Base-by-base conservation (phyloP, 2,329 filamentous ascomycete genomes). In the Beauveria asiatica region DNA sequence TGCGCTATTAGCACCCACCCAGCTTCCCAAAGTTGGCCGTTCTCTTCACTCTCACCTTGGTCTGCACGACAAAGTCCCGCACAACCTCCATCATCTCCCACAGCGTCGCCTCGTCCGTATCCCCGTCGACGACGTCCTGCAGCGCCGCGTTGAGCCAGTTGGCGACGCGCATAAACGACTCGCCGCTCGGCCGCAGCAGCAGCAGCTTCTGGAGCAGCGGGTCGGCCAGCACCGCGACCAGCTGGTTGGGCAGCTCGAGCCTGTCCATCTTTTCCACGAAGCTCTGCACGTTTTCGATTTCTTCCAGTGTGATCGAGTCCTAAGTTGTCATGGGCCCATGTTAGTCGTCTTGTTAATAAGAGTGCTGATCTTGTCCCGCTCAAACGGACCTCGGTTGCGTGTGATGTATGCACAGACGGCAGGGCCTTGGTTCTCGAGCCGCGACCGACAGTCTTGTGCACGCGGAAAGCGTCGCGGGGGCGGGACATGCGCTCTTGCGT, bases 181-280 rank as follows among this genome's bases (percentile, higher is more conserved):
- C 76, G 17, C 76, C 73, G 41, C 82, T 80, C 1, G 86, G 82
- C 54, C 83, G 80, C 33, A 89, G 74, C n/a, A 89, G 74, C 39
- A 90, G 75, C 25, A 93, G 77, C 68, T 93, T 94, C 70, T 93
- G 90, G 1, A 93, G 80, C 33, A 95, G 76, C 3, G 87, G 87
- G 67, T 95, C 89, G 2, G 82, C 83, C 16, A 95, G 76, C 4
- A 89, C 84, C 5, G 91, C 89, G 45, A 92, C 84, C 2, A 95
- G 78, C 72, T 96, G 91, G 64, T 89, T 92, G 0, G 91, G 91
- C 45, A 92, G 75, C 70, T 94, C 89, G 27, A 96, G 85, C 65
- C 81, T 88, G 65, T 95, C 90, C 9, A 96, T 73, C 60, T 83
- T 88, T 49, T 83, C 81, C 6, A 91, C 86, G 62, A 96, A 87